Percentiles rank a stretch among this genome's conserved stretches.
Evolutionary conservation across 2,329 filamentous ascomycete genomes (phyloP).

Genomic region (Cladosporium sp.): DNA sequence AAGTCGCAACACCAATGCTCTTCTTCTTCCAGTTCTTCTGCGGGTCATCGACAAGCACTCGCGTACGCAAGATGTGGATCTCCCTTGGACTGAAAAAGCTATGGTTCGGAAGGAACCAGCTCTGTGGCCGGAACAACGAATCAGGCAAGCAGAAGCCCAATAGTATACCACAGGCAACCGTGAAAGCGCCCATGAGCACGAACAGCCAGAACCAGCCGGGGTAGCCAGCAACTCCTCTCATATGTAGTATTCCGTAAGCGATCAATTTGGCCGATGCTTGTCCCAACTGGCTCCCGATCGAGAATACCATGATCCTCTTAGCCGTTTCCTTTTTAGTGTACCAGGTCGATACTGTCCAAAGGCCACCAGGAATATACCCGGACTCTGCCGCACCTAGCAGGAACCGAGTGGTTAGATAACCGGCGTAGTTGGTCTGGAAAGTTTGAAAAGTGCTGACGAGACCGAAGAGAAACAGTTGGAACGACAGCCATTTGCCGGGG

Average conservation of each 20-base stretch:
- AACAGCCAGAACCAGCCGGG: constrained; percentile 35
- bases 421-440: constrained; percentile 42
- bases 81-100: constrained; percentile 35
- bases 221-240: constrained; percentile 29
- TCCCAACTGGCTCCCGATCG: constrained; percentile 49
- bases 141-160: constrained; percentile 38
- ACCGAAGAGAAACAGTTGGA: constrained; percentile 42
- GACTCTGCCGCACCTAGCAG: constrained; percentile 45
- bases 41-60: constrained; percentile 36
- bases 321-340: constrained; percentile 52
- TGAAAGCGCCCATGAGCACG: constrained; percentile 38
- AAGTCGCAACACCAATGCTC: constrained; percentile 32
- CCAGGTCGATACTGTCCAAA: constrained; percentile 53
- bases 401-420: constrained; percentile 43
- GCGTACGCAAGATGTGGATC: constrained; percentile 33
- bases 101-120: constrained; percentile 30
- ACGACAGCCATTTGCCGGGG: constrained; percentile 43
- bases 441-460: constrained; percentile 46
- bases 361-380: constrained; percentile 51
- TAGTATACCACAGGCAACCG: constrained; percentile 36
- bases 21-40: constrained; percentile 32
- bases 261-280: constrained; percentile 46
- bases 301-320: constrained; percentile 50
- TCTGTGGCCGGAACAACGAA: constrained; percentile 34
- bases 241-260: constrained; percentile 45